phyloP scores from a whole-genome alignment of 1,284 basidiomycete species.

The Trichosporon faecale region DNA sequence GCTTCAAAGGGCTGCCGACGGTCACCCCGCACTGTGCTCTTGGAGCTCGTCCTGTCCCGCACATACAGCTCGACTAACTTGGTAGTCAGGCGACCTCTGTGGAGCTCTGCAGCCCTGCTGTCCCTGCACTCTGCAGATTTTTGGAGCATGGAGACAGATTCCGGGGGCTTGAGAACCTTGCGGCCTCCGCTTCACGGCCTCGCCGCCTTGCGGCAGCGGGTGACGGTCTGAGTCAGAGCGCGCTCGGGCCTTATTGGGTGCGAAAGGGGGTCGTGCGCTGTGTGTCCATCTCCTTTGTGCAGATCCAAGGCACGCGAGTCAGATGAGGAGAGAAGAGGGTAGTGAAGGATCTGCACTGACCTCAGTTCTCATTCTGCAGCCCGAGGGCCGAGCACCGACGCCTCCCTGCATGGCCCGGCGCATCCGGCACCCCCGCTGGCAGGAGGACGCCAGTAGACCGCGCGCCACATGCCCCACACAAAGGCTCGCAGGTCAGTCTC shows the following conservation, averaged over 20 bases:
- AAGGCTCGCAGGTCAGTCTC: not conserved
- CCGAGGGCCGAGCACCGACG: not conserved
- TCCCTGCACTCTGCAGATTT: not conserved
- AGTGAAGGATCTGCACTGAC: not conserved
- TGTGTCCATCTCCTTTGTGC: not conserved
- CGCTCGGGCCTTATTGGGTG: slow-evolving; percentile 1
- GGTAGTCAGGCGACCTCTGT: not conserved
- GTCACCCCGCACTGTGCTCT: not conserved
- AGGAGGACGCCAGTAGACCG: not conserved
- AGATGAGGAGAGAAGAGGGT: not conserved
- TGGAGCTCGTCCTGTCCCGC: not conserved
- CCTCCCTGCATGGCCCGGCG: not conserved
- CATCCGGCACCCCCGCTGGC: not conserved
- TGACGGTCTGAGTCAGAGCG: not conserved
- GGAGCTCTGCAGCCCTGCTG: not conserved
- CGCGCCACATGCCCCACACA: not conserved
- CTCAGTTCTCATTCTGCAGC: not conserved
- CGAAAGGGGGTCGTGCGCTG: not conserved
- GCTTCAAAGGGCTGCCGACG: not conserved
- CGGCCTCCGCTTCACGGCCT: not conserved
- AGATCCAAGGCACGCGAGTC: not conserved
- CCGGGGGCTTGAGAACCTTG: not conserved
- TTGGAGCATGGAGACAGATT: not conserved
- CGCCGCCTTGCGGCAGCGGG: not conserved
- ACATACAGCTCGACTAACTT: not conserved